Evolutionary conservation across 1,284 basidiomycete genomes (phyloP).

Genomic region (Ustilago lituana): DNA sequence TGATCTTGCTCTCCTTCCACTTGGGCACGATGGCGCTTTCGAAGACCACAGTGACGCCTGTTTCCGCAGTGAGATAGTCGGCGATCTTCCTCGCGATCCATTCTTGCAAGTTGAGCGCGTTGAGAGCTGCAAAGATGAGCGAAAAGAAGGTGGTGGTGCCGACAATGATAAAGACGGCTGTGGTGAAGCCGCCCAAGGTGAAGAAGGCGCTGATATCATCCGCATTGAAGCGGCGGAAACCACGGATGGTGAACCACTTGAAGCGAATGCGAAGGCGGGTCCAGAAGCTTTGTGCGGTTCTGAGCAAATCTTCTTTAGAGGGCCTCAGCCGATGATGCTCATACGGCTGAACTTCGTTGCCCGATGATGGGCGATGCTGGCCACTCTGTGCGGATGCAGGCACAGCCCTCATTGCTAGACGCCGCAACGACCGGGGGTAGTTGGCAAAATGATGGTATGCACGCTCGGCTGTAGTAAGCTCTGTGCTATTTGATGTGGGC

Average conservation of each 20-base stretch:
- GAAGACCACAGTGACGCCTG: slow-evolving; percentile 93
- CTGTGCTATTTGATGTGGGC: slow-evolving; percentile 10
- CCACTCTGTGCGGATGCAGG: slow-evolving; percentile 19
- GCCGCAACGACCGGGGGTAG: slow-evolving; percentile 59
- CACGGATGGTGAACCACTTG: slow-evolving; percentile 96
- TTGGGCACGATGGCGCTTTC: slow-evolving; percentile 97
- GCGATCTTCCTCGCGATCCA: slow-evolving; percentile 89
- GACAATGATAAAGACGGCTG: slow-evolving; percentile 89
- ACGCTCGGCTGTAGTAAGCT: slow-evolving; percentile 32
- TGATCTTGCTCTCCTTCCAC: slow-evolving; percentile 93
- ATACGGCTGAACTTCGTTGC: slow-evolving; percentile 15
- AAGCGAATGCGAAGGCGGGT: slow-evolving; percentile 89
- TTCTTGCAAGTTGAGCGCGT: slow-evolving; percentile 91
- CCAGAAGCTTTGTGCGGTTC: slow-evolving; percentile 87
- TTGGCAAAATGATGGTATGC: slow-evolving; percentile 56
- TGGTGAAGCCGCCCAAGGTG: slow-evolving; percentile 82
- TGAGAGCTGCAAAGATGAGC: slow-evolving; percentile 86
- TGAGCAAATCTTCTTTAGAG: slow-evolving; percentile 76
- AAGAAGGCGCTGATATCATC: slow-evolving; percentile 97
- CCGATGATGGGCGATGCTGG: slow-evolving; percentile 2
- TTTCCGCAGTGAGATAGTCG: slow-evolving; percentile 90
- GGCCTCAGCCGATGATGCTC: slow-evolving; percentile 42
- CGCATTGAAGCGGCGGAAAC: slow-evolving; percentile 92
- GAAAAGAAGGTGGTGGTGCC: slow-evolving; percentile 98
- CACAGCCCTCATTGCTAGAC: slow-evolving; percentile 57